Evolutionary conservation across 306 rosid species (phyloP).

Genomic region (Lathyrus sativus): DNA sequence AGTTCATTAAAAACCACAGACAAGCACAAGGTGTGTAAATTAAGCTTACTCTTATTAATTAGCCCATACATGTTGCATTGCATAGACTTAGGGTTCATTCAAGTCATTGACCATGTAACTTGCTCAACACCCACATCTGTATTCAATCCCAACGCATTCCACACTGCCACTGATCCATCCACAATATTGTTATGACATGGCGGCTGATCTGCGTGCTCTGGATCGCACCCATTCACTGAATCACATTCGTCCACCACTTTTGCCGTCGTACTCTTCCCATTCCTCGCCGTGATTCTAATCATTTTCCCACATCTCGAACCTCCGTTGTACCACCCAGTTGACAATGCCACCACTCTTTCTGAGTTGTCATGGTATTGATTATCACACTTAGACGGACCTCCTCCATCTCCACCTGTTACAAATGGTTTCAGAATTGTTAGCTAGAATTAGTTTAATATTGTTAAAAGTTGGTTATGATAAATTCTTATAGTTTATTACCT

Average conservation of each 20-base stretch:
- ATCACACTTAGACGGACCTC: slow-evolving; percentile 45
- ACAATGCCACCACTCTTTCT: slow-evolving; percentile 50
- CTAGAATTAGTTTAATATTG: neutral
- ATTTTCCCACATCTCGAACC: slow-evolving; percentile 45
- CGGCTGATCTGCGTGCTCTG: slow-evolving; percentile 48
- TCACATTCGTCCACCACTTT: slow-evolving; percentile 67
- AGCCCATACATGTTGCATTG: neutral
- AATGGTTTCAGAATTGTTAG: neutral
- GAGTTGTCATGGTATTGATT: slow-evolving; percentile 34
- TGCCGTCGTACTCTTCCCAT: slow-evolving; percentile 44
- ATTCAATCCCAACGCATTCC: slow-evolving; percentile 51
- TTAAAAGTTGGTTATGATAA: neutral
- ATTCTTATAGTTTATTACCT: neutral
- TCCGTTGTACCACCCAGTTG: slow-evolving; percentile 52
- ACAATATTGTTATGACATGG: slow-evolving; percentile 53
- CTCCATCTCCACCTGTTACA: slow-evolving; percentile 40
- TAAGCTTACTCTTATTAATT: neutral
- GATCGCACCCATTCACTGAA: slow-evolving; percentile 49
- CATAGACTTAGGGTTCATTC: neutral
- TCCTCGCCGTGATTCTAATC: slow-evolving; percentile 36
- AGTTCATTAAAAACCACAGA: too few species aligned
- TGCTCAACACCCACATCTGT: slow-evolving; percentile 32
- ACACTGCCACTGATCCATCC: slow-evolving; percentile 56
- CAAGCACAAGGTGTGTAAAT: neutral
- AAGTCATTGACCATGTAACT: slow-evolving; percentile 52